Conservation (phyloP, 805 yeast genomes). For the Zygotorulaspora sp. region DNA sequence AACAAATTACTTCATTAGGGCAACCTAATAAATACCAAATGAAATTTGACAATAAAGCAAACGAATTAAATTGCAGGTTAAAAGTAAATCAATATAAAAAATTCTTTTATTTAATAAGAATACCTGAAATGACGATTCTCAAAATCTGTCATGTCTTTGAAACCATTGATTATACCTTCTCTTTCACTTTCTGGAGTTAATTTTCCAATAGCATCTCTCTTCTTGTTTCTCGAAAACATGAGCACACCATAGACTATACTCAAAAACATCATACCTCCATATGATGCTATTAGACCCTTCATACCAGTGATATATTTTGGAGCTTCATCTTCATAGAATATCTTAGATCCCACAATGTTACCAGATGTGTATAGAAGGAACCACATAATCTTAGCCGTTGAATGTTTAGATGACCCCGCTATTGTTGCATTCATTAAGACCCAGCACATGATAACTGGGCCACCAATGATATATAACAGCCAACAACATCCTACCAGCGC, state of each 20-base stretch:
- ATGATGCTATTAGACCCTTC: slow-evolving; percentile 22
- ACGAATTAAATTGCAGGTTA: too few species aligned
- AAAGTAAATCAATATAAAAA: too few species aligned
- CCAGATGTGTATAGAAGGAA: slow-evolving; percentile 21
- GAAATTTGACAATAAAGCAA: too few species aligned
- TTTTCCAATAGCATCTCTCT: slow-evolving; percentile 16
- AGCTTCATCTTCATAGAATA: slow-evolving; percentile 20
- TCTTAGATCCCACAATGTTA: slow-evolving; percentile 20
- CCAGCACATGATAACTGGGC: slow-evolving; percentile 25
- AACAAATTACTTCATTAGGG: too few species aligned
- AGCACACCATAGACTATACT: slow-evolving; percentile 15
- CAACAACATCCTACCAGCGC: slow-evolving; percentile 23
- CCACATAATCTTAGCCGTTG: slow-evolving; percentile 20
- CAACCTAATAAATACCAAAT: too few species aligned
- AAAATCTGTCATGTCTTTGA: slow-evolving; percentile 22
- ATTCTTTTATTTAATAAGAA: slow-evolving; percentile 1
- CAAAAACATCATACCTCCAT: slow-evolving; percentile 21
- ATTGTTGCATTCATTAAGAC: slow-evolving; percentile 19
- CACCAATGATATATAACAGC: slow-evolving; percentile 22
- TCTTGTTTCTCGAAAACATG: slow-evolving; percentile 19
- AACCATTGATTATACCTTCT: slow-evolving; percentile 21
- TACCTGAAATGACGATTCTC: slow-evolving; percentile 21
- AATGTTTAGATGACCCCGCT: slow-evolving; percentile 21
- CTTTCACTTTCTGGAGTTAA: slow-evolving; percentile 16
- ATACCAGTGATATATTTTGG: slow-evolving; percentile 21